A percentile compares a stretch with the other conserved stretches of the same genome.
phyloP scores from a whole-genome alignment of 257 asterid genomes.

The Datura wrightii region DNA sequence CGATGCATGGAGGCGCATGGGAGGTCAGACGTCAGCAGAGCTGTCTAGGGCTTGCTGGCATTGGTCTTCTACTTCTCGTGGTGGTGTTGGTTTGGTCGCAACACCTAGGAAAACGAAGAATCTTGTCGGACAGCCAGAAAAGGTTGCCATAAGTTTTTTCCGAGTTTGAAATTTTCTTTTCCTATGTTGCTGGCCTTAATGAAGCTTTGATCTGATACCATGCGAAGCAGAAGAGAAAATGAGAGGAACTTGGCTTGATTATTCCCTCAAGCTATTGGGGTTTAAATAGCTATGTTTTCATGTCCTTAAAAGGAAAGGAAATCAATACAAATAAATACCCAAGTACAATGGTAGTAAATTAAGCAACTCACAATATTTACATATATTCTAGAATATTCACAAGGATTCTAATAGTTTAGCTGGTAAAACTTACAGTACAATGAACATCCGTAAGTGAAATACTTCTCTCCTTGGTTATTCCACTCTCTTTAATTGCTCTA shows the following conservation, averaged over 20 bases:
- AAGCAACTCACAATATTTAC: background rate
- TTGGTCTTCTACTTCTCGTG: background rate
- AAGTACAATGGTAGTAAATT: background rate
- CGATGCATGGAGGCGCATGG: background rate
- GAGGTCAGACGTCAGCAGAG: background rate
- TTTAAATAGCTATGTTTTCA: background rate
- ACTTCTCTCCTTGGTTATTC: conserved; percentile 8
- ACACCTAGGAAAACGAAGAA: background rate
- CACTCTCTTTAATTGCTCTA: conserved; percentile 17
- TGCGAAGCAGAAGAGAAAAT: background rate
- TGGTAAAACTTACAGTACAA: conserved; percentile 13
- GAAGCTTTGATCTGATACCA: background rate
- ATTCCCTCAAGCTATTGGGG: no score
- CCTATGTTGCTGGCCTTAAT: background rate
- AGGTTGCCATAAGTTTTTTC: background rate
- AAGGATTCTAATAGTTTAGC: background rate
- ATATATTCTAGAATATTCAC: background rate
- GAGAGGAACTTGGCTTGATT: background rate
- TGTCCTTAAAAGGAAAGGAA: background rate
- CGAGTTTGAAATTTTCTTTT: background rate
- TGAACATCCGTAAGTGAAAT: conserved; percentile 5
- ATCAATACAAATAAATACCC: background rate
- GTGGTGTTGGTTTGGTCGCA: background rate
- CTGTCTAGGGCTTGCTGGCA: background rate
- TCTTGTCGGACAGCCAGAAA: background rate